A percentile compares a stretch with the other conserved stretches of the same genome.
These are phyloP conservation scores for Pistacia vera DNA, from an alignment of 345 rosid species.

Conservation along the genomic window DNA sequence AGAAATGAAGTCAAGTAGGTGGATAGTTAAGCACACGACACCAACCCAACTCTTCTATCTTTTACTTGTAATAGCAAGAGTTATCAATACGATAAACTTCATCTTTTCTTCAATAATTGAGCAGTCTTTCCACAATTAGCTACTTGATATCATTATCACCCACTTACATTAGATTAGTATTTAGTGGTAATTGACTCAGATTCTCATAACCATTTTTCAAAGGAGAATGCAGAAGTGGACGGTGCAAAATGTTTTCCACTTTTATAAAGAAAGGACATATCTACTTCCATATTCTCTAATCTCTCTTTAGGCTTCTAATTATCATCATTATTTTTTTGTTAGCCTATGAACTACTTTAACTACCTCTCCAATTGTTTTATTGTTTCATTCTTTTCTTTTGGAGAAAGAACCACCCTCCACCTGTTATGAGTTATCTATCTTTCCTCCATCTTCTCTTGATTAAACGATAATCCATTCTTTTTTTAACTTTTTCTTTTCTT, in stretches of 20 bases:
- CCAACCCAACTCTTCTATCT: no score
- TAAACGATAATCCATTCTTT: no score
- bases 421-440: background rate
- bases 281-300: slow-evolving; percentile 18
- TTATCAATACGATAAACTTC: background rate
- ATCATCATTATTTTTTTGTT: background rate
- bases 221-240: slow-evolving; percentile 20
- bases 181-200: slow-evolving; percentile 25
- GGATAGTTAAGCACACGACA: no score
- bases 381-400: background rate
- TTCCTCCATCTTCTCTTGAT: background rate
- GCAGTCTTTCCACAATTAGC: slow-evolving; percentile 18
- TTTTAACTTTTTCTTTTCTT: background rate
- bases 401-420: slow-evolving; percentile 13
- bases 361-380: slow-evolving; percentile 20
- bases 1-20: no score
- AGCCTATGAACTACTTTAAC: slow-evolving; percentile 13
- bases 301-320: background rate
- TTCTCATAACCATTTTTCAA: slow-evolving; percentile 16
- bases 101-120: background rate
- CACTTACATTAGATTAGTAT: slow-evolving; percentile 14
- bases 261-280: background rate
- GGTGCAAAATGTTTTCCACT: slow-evolving; percentile 25
- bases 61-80: background rate
- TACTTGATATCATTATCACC: background rate